A percentile compares a stretch with the other conserved stretches of the same genome.
Evolutionary conservation across 2,329 filamentous ascomycete genomes (phyloP).

Genomic region (Xylaria sp.): DNA sequence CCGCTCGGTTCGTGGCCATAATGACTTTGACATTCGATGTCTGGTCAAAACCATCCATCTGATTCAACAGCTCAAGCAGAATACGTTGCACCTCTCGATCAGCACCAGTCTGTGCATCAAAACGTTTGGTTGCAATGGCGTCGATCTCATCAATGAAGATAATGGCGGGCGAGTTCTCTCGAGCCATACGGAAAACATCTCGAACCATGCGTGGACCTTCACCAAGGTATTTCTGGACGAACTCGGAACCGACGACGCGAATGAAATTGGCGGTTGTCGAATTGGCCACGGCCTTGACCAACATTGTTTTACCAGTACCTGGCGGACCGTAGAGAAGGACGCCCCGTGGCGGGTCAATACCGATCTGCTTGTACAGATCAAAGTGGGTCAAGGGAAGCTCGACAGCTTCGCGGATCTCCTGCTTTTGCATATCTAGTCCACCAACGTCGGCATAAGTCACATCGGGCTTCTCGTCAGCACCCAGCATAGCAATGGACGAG

Average conservation of each 20-base stretch:
- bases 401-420: slow-evolving; percentile 97
- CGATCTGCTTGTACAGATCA: slow-evolving; percentile 98
- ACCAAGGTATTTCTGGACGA: slow-evolving; percentile 98
- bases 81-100: slow-evolving; percentile 99
- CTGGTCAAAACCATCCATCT: slow-evolving; percentile 99
- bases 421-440: slow-evolving; percentile 99
- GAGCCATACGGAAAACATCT: slow-evolving; percentile 98
- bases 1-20: slow-evolving; percentile 99
- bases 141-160: slow-evolving; percentile 99
- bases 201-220: slow-evolving; percentile 99
- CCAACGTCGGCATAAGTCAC: slow-evolving; percentile 98
- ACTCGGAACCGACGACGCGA: slow-evolving; percentile 96
- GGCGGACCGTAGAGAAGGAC: slow-evolving; percentile 96
- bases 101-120: slow-evolving; percentile 97
- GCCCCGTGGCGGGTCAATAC: slow-evolving; percentile 96
- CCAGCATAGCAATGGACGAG: slow-evolving; percentile 98
- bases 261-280: slow-evolving; percentile 99
- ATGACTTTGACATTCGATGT: slow-evolving; percentile 99
- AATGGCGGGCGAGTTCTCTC: slow-evolving; percentile 97
- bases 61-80: slow-evolving; percentile 94
- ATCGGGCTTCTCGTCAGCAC: slow-evolving; percentile 95
- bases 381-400: slow-evolving; percentile 97
- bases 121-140: slow-evolving; percentile 98
- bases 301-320: slow-evolving; percentile 88
- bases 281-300: slow-evolving; percentile 97